Evolutionary conservation across 116 monocot genomes (phyloP), one percentile per base, ranked within the genome.

Genomic region (Papilionanthe hybrid): DNA sequence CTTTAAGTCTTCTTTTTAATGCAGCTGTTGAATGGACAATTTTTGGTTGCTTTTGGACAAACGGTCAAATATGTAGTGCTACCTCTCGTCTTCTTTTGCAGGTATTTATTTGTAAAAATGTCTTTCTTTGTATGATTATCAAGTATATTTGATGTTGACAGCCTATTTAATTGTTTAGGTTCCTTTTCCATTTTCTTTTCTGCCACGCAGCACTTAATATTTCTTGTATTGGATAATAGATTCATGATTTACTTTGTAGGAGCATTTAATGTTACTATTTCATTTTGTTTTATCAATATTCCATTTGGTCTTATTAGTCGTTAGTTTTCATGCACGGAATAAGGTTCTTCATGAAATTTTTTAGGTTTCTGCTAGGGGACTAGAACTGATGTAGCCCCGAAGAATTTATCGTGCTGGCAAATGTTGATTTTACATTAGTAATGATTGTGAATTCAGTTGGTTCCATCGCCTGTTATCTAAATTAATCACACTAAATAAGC

Each of bases 41-140:
- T 60, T 99, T 95, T 88, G 99, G 99, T 41, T 95, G 93, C 84
- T 95, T 95, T 69, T 93, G 92, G 93, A 95, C 93, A 79, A 95
- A 93, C 87, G 99, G 99, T 74, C 99, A 99, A 82, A 95, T 99
- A 72, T 99, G 99, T 83, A 99, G 99, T 86, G 93, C 99, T 72
- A 99, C 99, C 56, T 99, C 99, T 86, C 99, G 99, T 50, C 93
- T 99, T 81, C 75, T 99, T 81, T 48, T 99, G 48, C 99, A 99
- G 82, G 99, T 99, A 86, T 90, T 87, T 77, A 32, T 20, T 75
- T 27, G 23, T 75, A 48, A 32, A 72, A 74, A 22, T 7, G 8
- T n/a, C 8, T n/a, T 5, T 73, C 43, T 43, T 41, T 7, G 18
- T 23, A 27, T 27, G 49, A 49, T 28, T n/a, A 75, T 50, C 5